Base-by-base conservation (phyloP, 164 flowering plant species). In the Annona cherimola region DNA sequence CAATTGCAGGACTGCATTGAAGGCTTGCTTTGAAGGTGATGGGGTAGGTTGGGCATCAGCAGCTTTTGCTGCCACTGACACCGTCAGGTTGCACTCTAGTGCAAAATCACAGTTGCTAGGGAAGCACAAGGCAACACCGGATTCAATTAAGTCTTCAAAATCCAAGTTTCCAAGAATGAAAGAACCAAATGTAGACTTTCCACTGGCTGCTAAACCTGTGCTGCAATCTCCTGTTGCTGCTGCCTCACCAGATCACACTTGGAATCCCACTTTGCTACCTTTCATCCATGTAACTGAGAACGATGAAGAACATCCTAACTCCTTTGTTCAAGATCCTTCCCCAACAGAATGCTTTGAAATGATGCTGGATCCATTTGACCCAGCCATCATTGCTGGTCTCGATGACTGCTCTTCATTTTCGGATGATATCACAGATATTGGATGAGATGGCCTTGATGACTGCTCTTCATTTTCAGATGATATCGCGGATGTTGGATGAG, bases 61-160 rank as follows among this genome's bases (percentile, higher is more conserved):
- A 50, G 86, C 83, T 50, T 87, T 87, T 72, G 84, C 88, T 60
- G 71, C 76, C 26, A 72, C 74, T 64, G 92, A 86, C 50, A 69
- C 74, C 7, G 26, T 75, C n/a, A 86, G 78, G 77, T 76, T 82
- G 55, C 85, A 87, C 40, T 63, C 82, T 26, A 69, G 78, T 9
- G 62, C 80, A 2, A 90, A 88, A 73, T 66, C 80, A 61, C 88
- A 79, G 63, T 67, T 76, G 18, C 44, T 78, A 73, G 96, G 96
- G 43, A 93, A 93, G 78, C 93, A 89, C 77, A 94, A 88, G 81
- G 84, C 83, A 16, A n/a, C 78, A 5, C 74, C 85, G 16, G 98
- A 94, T 9, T 74, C 84, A 4, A 18, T n/a, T 19, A 91, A 75
- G 77, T 78, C 84, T 45, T 71, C 92, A 39, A 90, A 85, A 76